Evolutionary conservation across 208 protist genomes (phyloP).

Genomic region (Porcisia hertigi): DNA sequence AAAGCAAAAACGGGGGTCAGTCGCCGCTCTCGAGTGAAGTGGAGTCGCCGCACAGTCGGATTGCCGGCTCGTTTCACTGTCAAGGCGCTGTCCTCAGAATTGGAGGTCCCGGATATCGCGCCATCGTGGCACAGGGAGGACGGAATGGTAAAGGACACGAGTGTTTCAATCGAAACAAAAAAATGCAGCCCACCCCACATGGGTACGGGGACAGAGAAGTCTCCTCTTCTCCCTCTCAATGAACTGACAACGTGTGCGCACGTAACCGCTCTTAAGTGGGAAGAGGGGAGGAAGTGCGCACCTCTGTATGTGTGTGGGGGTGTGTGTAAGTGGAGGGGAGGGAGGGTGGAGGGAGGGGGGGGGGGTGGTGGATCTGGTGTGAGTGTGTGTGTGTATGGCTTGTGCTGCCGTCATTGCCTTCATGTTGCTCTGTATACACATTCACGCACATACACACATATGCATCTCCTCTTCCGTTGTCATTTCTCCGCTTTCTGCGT

Average conservation of each 20-base stretch:
- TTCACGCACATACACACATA: no score
- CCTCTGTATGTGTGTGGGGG: neutral
- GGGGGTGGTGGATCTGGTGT: neutral
- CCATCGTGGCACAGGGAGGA: neutral
- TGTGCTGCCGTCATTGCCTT: neutral
- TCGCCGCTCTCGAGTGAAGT: conserved; percentile 26
- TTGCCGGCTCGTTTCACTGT: conserved; percentile 34
- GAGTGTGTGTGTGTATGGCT: neutral
- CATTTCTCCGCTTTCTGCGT: no score
- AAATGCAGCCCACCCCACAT: conserved; percentile 72
- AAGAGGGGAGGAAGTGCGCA: neutral
- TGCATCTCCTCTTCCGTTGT: no score
- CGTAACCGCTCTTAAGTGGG: neutral
- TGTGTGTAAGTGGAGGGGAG: neutral
- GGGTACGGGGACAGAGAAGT: neutral
- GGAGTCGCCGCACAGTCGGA: conserved; percentile 31
- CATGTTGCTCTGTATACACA: no score
- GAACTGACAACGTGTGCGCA: neutral
- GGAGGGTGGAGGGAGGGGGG: no score
- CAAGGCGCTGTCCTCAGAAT: conserved; percentile 6
- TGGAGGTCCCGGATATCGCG: neutral
- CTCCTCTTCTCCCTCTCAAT: neutral
- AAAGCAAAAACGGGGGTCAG: conserved; percentile 41
- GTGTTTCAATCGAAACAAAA: conserved; percentile 63
- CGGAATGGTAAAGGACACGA: conserved; percentile 43